Base-by-base conservation (phyloP, 257 asterid species). In the Pogostemon cablin region DNA sequence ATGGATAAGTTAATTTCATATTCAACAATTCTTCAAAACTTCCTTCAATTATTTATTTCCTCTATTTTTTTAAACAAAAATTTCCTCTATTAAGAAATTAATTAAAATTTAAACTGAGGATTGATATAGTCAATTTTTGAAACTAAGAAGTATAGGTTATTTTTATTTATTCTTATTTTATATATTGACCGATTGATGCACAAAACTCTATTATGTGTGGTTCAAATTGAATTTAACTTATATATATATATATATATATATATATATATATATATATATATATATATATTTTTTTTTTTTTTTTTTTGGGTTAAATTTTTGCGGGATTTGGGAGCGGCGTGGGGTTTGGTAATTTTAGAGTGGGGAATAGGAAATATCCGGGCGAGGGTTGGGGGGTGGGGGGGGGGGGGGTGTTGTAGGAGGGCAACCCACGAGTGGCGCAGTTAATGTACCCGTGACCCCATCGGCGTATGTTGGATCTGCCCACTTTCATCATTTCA, bases 371-470 rank as follows among this genome's bases (percentile, higher is more conserved):
- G 83, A 77, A 80, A 84, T 60, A 76, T 71, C 81, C 11, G 46
- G 43, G 25, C 15, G 46, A 48, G 44, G 68, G 58, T 10, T 46
- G 61, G 61, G 40, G 67, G n/a, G 65, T 49, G 53, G 65, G 43
- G 60, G 17, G 58, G 46, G 62, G 68, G 17, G 17, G 17, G 17
- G 17, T 0, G 17, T 15, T 15, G 17, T 15, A 40, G 61, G 39
- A 75, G 80, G 71, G 66, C 68, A 54, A 76, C 78, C 84, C 92
- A 87, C 91, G 90, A 83, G 88, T 83, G 95, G 87, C 74, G 88
- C 86, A 90, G 87, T 91, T 77, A 86, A 82, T 82, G 84, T 76
- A 69, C 91, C 91, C 96, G 93, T 86, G 96, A 90, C 88, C 87
- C 89, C 87, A 73, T 67, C 74, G 82, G 83, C 72, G 86, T 79